Evolutionary conservation across 805 yeast species (phyloP).

Genomic region (Candida glaebosa): DNA sequence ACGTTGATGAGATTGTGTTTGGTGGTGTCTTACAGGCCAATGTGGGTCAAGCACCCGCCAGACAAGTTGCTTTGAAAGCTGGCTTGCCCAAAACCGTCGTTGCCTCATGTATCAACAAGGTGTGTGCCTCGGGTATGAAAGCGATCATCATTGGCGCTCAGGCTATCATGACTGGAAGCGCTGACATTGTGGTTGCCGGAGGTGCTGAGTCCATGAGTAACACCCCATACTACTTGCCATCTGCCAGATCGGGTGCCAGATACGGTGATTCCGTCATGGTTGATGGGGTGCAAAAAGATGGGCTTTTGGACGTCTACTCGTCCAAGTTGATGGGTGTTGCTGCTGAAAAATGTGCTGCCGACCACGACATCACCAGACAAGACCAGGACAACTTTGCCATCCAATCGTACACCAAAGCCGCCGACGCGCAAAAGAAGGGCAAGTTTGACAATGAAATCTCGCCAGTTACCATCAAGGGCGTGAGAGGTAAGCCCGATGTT

Average conservation of each 20-base stretch:
- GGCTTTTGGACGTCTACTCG: slow-evolving; percentile 88
- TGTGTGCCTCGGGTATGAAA: slow-evolving; percentile 95
- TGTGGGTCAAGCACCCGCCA: slow-evolving; percentile 96
- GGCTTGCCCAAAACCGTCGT: slow-evolving; percentile 79
- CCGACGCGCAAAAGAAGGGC: slow-evolving; percentile 71
- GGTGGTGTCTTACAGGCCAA: slow-evolving; percentile 93
- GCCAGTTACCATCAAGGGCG: slow-evolving; percentile 85
- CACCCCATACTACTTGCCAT: slow-evolving; percentile 86
- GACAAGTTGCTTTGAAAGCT: slow-evolving; percentile 92
- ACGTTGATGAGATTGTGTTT: slow-evolving; percentile 85
- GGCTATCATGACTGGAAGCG: slow-evolving; percentile 79
- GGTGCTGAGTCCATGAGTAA: slow-evolving; percentile 98
- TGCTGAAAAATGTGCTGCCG: slow-evolving; percentile 94
- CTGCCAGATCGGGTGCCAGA: slow-evolving; percentile 84
- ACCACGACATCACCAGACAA: slow-evolving; percentile 73
- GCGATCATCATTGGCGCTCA: slow-evolving; percentile 89
- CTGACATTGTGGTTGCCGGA: slow-evolving; percentile 93
- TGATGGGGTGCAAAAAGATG: slow-evolving; percentile 92
- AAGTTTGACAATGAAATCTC: slow-evolving; percentile 81
- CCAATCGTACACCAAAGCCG: slow-evolving; percentile 81
- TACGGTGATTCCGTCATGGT: slow-evolving; percentile 77
- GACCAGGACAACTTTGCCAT: slow-evolving; percentile 89
- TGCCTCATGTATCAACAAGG: slow-evolving; percentile 92
- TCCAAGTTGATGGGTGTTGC: slow-evolving; percentile 92
- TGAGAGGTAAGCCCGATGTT: slow-evolving; percentile 82